These are phyloP conservation scores for Sporobolomyces phaffii DNA, from an alignment of 768 basidiomycete genomes.

Conservation along the genomic window DNA sequence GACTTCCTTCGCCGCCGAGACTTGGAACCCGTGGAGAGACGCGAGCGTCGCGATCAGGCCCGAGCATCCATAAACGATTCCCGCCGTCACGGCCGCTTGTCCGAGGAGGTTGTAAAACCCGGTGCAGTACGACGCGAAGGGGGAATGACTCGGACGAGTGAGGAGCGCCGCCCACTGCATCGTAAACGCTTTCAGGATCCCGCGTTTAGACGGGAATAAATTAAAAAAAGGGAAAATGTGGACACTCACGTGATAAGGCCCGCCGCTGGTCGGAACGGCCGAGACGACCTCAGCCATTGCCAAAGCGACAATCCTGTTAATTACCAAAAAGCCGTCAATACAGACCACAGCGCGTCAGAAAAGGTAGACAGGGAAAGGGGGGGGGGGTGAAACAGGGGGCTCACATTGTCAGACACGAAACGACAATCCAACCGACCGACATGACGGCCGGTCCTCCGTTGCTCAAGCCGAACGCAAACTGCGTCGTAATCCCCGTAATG, in stretches of 20 bases:
- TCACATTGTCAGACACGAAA: constrained; percentile 55
- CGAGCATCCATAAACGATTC: constrained; percentile 53
- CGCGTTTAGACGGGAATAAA: neutral
- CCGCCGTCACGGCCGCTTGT: constrained; percentile 70
- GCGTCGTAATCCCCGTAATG: constrained; percentile 62
- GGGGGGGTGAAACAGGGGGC: no score
- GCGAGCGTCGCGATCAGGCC: constrained; percentile 55
- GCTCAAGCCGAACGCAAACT: constrained; percentile 54
- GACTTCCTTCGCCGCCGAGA: constrained; percentile 58
- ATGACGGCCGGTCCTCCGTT: constrained; percentile 61
- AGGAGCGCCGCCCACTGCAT: constrained; percentile 60
- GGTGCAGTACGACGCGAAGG: constrained; percentile 67
- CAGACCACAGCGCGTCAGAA: neutral
- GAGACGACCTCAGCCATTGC: constrained; percentile 64
- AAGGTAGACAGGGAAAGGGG: neutral
- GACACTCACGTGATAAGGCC: constrained; percentile 3
- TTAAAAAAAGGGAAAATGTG: constrained; percentile 47
- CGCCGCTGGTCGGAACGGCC: constrained; percentile 53
- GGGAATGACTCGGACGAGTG: constrained; percentile 55
- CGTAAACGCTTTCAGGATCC: neutral
- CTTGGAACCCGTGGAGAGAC: constrained; percentile 58
- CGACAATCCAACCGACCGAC: constrained; percentile 48
- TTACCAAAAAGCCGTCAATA: no score
- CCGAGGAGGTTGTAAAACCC: constrained; percentile 48
- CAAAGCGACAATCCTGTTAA: constrained; percentile 57